Base-by-base conservation (phyloP, 2,329 filamentous ascomycete species). In the Anthostomella pinea region DNA sequence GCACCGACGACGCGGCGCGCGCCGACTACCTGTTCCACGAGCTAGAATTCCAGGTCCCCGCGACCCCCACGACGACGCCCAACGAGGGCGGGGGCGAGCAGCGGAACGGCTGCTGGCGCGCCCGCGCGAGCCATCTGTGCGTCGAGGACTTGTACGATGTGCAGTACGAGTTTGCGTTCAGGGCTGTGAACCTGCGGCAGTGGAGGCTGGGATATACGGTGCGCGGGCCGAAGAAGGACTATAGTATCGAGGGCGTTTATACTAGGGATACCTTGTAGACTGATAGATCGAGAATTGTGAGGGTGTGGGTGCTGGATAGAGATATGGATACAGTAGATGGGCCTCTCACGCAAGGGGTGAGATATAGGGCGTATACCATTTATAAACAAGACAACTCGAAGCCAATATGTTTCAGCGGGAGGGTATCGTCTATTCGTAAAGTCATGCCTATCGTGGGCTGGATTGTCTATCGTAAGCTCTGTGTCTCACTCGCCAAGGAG, bases 1-100 rank as follows among this genome's bases (percentile, higher is more conserved):
- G 80, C 45, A 69, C 74, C 1, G 76, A 83, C 11, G 80, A 86
- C 46, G 61, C 69, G 11, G 67, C 68, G 36, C 70, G 71, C 10
- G 80, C 81, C 0, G 85, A 88, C 54, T 85, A 88, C 45, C 65
- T 89, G 14, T 91, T 90, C 59, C 85, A 89, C 51, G 74, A 81
- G 45, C 65, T 89, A n/a, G 73, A 83, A 39, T 85, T 89, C 48
- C 40, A 66, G 46, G 65, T 7, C 64, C 67, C 13, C 32, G 32
- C 27, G 23, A 33, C 27, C 24, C 33, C 34, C n/a, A n/a, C n/a
- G 4, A n/a, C 25, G 8, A 15, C 16, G n/a, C 24, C 38, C 8
- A 35, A 31, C 13, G 37, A 32, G 6, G 39, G 26, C 3, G 38
- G n/a, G 5, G 18, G 38, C 7, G 39, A 39, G 15, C 35, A 29